Evolutionary conservation across 108 stramenopile species (phyloP).

Genomic region (Nitzschia palea): DNA sequence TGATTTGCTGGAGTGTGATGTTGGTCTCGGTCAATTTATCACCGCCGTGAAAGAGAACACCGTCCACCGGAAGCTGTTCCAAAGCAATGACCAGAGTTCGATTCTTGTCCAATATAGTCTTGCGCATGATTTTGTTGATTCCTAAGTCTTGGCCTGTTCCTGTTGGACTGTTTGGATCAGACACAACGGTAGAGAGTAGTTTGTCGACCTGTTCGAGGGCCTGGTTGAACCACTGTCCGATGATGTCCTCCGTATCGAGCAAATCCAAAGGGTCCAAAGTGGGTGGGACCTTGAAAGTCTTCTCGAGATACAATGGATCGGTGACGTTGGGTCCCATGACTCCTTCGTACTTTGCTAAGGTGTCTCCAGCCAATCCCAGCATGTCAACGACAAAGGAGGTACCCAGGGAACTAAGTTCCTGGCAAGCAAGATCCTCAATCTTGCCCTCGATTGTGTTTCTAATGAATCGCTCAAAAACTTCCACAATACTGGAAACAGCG

Average conservation of each 20-base stretch:
- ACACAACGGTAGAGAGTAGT: conserved; percentile 9
- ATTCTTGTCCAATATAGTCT: conserved; percentile 43
- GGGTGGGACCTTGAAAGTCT: not conserved
- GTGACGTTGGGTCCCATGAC: not conserved
- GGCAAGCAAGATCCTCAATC: conserved; percentile 46
- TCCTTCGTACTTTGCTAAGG: conserved; percentile 1
- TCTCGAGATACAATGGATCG: conserved; percentile 16
- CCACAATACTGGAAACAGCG: conserved; percentile 40
- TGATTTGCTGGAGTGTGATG: conserved; percentile 49
- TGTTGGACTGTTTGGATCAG: conserved; percentile 3
- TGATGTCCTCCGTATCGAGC: conserved; percentile 6
- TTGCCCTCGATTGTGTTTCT: conserved; percentile 41
- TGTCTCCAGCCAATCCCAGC: conserved; percentile 15
- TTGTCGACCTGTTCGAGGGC: conserved; percentile 21
- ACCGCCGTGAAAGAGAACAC: conserved; percentile 50
- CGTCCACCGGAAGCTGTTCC: conserved; percentile 15
- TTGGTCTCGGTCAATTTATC: conserved; percentile 67
- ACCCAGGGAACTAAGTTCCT: conserved; percentile 39
- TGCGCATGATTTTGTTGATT: conserved; percentile 54
- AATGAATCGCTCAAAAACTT: conserved; percentile 46
- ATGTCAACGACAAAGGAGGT: conserved; percentile 22
- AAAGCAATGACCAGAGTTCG: conserved; percentile 39
- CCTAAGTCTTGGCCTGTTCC: conserved; percentile 27
- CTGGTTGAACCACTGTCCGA: conserved; percentile 25
- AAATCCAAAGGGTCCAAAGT: conserved; percentile 9